These are phyloP conservation scores for Ogataea populi-albae DNA, from an alignment of 805 yeast species.

Conservation along the genomic window DNA sequence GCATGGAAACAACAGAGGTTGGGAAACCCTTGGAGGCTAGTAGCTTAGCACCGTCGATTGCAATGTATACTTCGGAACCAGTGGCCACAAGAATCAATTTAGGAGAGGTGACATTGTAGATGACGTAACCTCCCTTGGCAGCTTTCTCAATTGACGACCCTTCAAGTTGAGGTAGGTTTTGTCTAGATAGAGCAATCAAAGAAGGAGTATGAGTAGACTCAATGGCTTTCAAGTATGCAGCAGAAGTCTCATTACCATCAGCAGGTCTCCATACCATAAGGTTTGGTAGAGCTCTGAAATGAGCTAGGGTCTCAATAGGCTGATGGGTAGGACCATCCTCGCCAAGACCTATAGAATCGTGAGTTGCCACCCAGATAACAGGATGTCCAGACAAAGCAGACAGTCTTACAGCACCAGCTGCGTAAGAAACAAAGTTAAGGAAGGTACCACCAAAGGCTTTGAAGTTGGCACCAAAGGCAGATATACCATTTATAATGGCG, in stretches of 20 bases:
- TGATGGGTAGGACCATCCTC: conserved; percentile 95
- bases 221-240: conserved; percentile 70
- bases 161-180: conserved; percentile 87
- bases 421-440: conserved; percentile 85
- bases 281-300: conserved; percentile 82
- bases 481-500: conserved; percentile 95
- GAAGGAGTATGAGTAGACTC: conserved; percentile 65
- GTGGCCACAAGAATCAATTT: conserved; percentile 82
- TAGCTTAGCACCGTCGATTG: conserved; percentile 77
- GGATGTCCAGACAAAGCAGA: conserved; percentile 83
- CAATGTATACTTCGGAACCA: conserved; percentile 89
- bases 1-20: conserved; percentile 85
- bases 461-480: conserved; percentile 84
- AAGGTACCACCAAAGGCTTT: conserved; percentile 96
- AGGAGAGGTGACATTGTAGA: conserved; percentile 55
- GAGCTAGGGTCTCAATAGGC: conserved; percentile 86
- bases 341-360: conserved; percentile 87
- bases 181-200: conserved; percentile 77
- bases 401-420: conserved; percentile 84
- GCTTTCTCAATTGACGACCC: conserved; percentile 93
- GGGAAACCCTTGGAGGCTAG: conserved; percentile 63
- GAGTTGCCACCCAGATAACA: conserved; percentile 84
- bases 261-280: conserved; percentile 89
- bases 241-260: conserved; percentile 86
- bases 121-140: conserved; percentile 88